Conservation (phyloP, 2,329 filamentous ascomycete genomes). For the Fusarium subglutinans region DNA sequence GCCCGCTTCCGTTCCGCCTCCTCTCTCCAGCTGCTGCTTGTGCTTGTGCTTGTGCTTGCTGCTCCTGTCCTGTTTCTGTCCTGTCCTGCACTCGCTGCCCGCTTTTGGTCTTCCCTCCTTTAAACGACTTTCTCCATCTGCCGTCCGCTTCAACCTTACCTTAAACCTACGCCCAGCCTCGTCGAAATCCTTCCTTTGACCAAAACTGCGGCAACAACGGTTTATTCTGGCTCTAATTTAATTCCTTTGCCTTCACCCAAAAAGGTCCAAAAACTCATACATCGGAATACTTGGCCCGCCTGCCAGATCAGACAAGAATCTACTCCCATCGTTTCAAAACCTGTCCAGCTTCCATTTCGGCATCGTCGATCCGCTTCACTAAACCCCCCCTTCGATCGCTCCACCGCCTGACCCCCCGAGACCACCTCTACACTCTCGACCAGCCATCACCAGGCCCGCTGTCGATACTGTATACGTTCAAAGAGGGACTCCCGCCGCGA, state of each 20-base stretch:
- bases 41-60: background rate
- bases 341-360: constrained; percentile 1
- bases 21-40: background rate
- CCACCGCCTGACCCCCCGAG: constrained; percentile 39
- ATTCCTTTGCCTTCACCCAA: background rate
- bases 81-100: background rate
- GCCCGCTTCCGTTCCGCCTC: constrained; percentile 25
- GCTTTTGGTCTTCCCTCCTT: constrained; percentile 25
- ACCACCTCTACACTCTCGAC: constrained; percentile 22
- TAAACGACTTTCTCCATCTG: constrained; percentile 33
- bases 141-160: constrained; percentile 29
- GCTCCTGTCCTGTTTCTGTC: background rate
- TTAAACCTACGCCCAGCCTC: constrained; percentile 34
- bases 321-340: background rate
- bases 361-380: constrained; percentile 36
- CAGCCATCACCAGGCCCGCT: constrained; percentile 30
- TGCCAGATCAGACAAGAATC: constrained; percentile 19
- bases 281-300: constrained; percentile 30
- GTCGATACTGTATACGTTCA: background rate
- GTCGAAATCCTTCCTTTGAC: constrained; percentile 15
- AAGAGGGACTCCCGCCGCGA: constrained; percentile 13
- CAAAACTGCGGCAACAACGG: constrained; percentile 11
- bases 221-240: constrained; percentile 13
- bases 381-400: constrained; percentile 39
- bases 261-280: background rate